phyloP scores from a whole-genome alignment of 768 basidiomycete genomes.

The Pleurotus cornucopiae region DNA sequence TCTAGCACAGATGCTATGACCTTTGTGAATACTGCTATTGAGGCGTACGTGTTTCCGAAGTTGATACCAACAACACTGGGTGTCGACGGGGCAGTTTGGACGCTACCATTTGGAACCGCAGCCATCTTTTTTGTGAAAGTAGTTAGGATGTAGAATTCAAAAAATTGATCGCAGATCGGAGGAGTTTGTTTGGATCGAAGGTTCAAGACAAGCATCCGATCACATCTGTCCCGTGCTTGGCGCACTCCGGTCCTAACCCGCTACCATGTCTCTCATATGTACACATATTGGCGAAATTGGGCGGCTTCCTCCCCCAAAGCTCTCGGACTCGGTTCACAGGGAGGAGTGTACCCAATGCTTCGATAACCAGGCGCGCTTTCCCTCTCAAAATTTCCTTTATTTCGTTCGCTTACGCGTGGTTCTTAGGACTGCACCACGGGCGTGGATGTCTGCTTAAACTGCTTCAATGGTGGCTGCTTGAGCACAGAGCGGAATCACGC shows the following conservation, averaged over 20 bases:
- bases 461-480: constrained; percentile 93
- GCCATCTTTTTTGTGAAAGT: not conserved
- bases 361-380: constrained; percentile 70
- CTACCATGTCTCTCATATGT: no score
- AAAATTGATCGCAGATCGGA: constrained; percentile 1
- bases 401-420: not conserved
- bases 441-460: constrained; percentile 84
- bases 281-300: constrained; percentile 48
- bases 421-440: constrained; percentile 68
- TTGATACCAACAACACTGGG: constrained; percentile 89
- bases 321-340: constrained; percentile 73
- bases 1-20: constrained; percentile 30
- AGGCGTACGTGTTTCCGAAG: constrained; percentile 93
- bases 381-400: not conserved
- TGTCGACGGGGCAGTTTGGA: constrained; percentile 33
- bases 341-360: constrained; percentile 99
- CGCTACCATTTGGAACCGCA: constrained; percentile 47
- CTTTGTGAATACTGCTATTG: constrained; percentile 94
- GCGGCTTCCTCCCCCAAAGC: constrained; percentile 48
- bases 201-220: not conserved
- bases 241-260: no score
- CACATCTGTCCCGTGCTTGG: not conserved
- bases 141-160: not conserved
- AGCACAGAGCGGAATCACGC: constrained; percentile 65
- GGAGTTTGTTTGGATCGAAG: not conserved